Evolutionary conservation across 2,329 filamentous ascomycete species (phyloP), one percentile per base, ranked within the genome.

Genomic region (Ceratocystis papillata): DNA sequence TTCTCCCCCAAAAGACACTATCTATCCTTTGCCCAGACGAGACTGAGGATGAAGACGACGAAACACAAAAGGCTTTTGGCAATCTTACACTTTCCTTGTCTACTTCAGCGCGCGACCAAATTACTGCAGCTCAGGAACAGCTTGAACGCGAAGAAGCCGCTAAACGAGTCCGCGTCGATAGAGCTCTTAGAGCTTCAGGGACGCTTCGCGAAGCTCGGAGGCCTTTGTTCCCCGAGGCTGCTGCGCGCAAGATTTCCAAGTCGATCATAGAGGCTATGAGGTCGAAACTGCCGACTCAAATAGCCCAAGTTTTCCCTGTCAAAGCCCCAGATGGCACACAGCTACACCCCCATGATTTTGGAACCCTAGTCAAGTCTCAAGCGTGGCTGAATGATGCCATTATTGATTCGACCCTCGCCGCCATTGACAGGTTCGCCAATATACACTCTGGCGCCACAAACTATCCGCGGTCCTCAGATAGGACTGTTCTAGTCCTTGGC

Each of bases 341-440:
- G 30, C 25, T 59, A 20, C 55, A 59, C 3, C 55, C 55, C 1
- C 81, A 83, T 64, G 87, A 89, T 71, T 86, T 90, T 70, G 77
- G 75, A n/a, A 86, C 80, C 60, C 75, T 91, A 6, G 78, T 87
- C 17, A 77, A 77, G 20, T 73, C 76, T 7, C 78, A 75, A 0
- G 78, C 78, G 33, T 93, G 88, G 88, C 79, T 93, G 5, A 91
- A 92, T 69, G 89, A 92, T 73, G 86, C 89, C 70, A 83, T 88
- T 63, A 83, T 93, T 70, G 89, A 90, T 70, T 82, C 83, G 15
- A 83, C 83, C 61, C 78, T 90, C 30, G 75, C 80, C 33, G 81
- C 83, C 71, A 76, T 90, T 15, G 83, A 85, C 61, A 77, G 79
- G 17, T 80, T 79, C 62, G 75, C 85, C 71, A 87, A 87, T 72